Evolutionary conservation across 345 rosid genomes (phyloP).

Genomic region (Corchorus olitorius): DNA sequence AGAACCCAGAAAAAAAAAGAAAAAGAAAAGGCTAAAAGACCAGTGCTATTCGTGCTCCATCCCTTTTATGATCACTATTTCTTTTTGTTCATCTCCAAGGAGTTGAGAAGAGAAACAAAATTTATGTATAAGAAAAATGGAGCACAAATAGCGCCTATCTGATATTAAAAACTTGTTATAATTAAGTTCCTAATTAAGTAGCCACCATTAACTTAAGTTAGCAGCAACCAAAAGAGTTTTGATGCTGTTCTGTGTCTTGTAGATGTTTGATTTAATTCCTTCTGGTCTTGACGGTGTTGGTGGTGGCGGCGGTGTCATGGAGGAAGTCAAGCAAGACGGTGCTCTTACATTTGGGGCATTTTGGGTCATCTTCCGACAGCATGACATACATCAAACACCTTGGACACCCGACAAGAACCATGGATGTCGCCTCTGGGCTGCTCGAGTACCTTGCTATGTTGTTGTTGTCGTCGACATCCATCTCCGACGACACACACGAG

Average conservation of each 20-base stretch:
- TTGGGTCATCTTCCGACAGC: slow-evolving; percentile 80
- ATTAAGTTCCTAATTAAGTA: slow-evolving; percentile 22
- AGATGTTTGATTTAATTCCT: slow-evolving; percentile 23
- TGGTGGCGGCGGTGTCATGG: slow-evolving; percentile 41
- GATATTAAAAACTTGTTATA: not conserved
- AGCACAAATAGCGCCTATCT: slow-evolving; percentile 71
- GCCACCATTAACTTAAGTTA: not conserved
- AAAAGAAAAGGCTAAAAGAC: slow-evolving; percentile 26
- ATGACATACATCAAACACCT: slow-evolving; percentile 93
- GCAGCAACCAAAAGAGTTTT: not conserved
- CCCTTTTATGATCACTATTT: not conserved
- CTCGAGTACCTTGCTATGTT: slow-evolving; percentile 36
- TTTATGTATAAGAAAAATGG: slow-evolving; percentile 37
- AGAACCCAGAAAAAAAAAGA: not conserved
- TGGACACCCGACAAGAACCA: slow-evolving; percentile 94
- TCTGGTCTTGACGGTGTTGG: slow-evolving; percentile 37
- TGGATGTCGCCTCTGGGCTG: slow-evolving; percentile 93
- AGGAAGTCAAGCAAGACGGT: slow-evolving; percentile 83
- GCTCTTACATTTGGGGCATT: slow-evolving; percentile 91
- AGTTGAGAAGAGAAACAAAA: not conserved
- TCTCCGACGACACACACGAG: slow-evolving; percentile 90
- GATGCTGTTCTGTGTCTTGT: no score
- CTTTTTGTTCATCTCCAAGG: not conserved
- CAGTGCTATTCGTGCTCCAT: slow-evolving; percentile 65
- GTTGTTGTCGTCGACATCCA: slow-evolving; percentile 35